phyloP scores from a whole-genome alignment of 805 yeast species.

The Candida michaelii region DNA sequence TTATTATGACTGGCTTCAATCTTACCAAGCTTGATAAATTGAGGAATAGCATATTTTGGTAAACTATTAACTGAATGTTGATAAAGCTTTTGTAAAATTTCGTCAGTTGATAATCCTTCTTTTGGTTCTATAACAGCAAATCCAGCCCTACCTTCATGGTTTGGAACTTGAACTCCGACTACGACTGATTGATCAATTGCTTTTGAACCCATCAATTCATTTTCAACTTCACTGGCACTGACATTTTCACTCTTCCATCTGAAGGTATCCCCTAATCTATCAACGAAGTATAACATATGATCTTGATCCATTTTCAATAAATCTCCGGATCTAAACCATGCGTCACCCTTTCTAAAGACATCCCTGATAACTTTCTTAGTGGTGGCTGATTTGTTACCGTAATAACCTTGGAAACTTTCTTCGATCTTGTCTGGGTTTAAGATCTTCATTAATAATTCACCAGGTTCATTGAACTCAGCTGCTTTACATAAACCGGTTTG shows the following conservation, averaged over 20 bases:
- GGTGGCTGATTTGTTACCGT: constrained; percentile 77
- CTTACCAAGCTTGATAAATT: constrained; percentile 63
- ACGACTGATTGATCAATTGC: constrained; percentile 70
- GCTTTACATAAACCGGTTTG: constrained; percentile 56
- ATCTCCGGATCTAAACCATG: constrained; percentile 89
- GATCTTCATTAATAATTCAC: constrained; percentile 82
- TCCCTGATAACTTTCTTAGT: constrained; percentile 69
- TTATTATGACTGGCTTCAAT: constrained; percentile 77
- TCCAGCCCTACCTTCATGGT: constrained; percentile 94
- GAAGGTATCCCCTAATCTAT: constrained; percentile 91
- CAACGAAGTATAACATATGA: constrained; percentile 79
- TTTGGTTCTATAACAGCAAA: constrained; percentile 70
- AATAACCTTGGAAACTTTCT: constrained; percentile 84
- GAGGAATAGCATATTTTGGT: constrained; percentile 85
- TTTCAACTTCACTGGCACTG: constrained; percentile 90
- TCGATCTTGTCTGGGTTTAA: constrained; percentile 62
- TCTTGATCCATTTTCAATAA: constrained; percentile 66
- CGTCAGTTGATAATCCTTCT: constrained; percentile 30
- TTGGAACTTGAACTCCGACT: constrained; percentile 81
- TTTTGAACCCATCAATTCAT: constrained; percentile 53
- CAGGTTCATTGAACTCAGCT: constrained; percentile 67
- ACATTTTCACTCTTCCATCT: constrained; percentile 97
- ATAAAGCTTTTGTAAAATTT: constrained; percentile 28
- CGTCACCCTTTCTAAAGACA: constrained; percentile 84
- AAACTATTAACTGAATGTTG: constrained; percentile 40